Conservation (phyloP, 305 asterid genomes). For the Fraxinus latifolia region DNA sequence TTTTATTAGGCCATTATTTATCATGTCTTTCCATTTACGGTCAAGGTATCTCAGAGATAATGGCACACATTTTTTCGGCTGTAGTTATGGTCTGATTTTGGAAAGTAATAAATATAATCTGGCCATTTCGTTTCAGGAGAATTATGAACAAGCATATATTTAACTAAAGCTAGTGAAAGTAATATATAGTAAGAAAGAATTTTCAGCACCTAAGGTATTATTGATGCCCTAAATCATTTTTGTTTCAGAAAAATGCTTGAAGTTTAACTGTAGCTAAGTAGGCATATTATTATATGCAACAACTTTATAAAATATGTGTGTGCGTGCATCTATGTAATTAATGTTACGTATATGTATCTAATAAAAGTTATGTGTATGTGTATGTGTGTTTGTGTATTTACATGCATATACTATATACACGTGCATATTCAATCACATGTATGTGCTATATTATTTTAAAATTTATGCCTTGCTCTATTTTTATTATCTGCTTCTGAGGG, state of each 20-base stretch:
- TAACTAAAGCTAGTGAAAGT: not conserved
- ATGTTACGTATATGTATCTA: not conserved
- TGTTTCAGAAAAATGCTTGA: not conserved
- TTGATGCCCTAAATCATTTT: not conserved
- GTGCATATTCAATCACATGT: not conserved
- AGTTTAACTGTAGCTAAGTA: not conserved
- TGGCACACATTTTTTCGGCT: not conserved
- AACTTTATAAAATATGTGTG: not conserved
- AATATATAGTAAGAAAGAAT: not conserved
- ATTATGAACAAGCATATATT: not conserved
- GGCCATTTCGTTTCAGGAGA: not conserved
- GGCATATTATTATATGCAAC: not conserved
- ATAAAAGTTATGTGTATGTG: not conserved
- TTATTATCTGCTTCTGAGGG: not conserved
- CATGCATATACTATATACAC: not conserved
- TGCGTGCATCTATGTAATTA: not conserved
- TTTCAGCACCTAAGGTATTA: not conserved
- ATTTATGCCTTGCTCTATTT: not conserved
- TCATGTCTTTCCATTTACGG: not conserved
- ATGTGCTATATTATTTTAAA: not conserved
- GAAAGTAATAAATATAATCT: not conserved
- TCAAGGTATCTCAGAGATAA: not conserved
- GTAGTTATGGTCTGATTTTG: not conserved
- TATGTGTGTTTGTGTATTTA: not conserved
- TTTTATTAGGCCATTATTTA: not conserved